Conservation (phyloP, 31 red algal species). For the Porphyra umbilicalis region DNA sequence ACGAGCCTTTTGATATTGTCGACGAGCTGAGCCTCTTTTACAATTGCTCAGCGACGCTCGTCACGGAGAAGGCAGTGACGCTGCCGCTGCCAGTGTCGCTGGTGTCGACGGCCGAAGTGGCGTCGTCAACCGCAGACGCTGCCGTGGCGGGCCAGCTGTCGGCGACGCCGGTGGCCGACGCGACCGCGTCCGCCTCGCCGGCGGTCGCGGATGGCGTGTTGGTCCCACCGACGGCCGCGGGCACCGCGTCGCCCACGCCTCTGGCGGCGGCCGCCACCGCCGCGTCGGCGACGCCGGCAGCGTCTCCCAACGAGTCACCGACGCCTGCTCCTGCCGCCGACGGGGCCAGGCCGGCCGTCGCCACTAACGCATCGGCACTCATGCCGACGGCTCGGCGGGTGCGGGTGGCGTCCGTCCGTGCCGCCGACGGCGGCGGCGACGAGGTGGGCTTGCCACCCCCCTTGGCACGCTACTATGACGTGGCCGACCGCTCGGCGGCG, state of each 20-base stretch:
- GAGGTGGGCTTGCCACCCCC: neutral
- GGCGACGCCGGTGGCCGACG: neutral
- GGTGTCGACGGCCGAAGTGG: too few species aligned
- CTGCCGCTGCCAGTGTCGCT: neutral
- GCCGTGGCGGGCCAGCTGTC: too few species aligned
- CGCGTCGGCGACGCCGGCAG: neutral
- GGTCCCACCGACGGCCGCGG: neutral
- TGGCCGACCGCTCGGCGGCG: neutral
- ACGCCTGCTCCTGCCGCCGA: too few species aligned
- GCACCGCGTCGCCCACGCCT: neutral
- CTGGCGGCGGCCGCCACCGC: neutral
- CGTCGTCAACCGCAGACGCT: too few species aligned
- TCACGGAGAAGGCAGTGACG: neutral
- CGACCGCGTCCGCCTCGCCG: neutral
- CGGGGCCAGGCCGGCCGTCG: too few species aligned
- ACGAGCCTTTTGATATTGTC: neutral
- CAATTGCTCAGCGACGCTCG: neutral
- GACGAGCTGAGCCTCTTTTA: neutral
- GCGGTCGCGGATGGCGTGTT: neutral
- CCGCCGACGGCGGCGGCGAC: neutral
- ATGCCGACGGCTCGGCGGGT: too few species aligned
- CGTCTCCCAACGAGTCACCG: neutral
- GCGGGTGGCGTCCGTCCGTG: neutral
- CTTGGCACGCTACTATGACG: neutral
- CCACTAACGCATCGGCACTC: too few species aligned